Evolutionary conservation across 140 eudicot genomes (phyloP).

Genomic region (Oenanthe javanica): DNA sequence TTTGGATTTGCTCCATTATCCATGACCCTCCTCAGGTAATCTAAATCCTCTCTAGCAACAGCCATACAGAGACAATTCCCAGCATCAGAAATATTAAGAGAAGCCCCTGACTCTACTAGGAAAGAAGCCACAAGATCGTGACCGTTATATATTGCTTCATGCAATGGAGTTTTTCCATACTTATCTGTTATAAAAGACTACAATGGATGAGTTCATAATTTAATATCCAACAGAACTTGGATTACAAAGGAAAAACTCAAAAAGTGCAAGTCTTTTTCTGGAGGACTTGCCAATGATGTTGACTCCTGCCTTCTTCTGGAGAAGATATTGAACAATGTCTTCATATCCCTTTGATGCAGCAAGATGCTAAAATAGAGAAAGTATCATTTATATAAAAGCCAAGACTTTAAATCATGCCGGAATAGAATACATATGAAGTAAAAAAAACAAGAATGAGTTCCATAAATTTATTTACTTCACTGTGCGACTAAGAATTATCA

Average conservation of each 20-base stretch:
- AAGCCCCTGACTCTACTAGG: constrained; percentile 57
- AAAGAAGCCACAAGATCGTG: constrained; percentile 47
- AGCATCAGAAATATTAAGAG: constrained; percentile 30
- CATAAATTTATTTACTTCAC: background rate
- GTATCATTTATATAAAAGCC: background rate
- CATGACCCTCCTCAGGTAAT: constrained; percentile 38
- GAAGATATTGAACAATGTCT: constrained; percentile 45
- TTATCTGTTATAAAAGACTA: constrained; percentile 33
- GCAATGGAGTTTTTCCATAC: constrained; percentile 50
- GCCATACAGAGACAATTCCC: constrained; percentile 50
- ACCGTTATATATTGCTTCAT: constrained; percentile 61
- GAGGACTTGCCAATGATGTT: constrained; percentile 35
- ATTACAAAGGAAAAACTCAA: background rate
- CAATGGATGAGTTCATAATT: background rate
- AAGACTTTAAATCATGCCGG: background rate
- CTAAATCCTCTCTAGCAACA: constrained; percentile 46
- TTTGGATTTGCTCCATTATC: constrained; percentile 56
- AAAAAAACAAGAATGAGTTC: background rate
- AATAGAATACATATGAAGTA: background rate
- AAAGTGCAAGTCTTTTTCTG: background rate
- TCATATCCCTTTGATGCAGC: constrained; percentile 62
- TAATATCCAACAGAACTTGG: background rate
- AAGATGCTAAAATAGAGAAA: constrained; percentile 39
- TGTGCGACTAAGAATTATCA: background rate
- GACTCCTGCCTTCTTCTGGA: constrained; percentile 36